Base-by-base conservation (phyloP, 2,329 filamentous ascomycete genomes). In the Fusarium tupiense region DNA sequence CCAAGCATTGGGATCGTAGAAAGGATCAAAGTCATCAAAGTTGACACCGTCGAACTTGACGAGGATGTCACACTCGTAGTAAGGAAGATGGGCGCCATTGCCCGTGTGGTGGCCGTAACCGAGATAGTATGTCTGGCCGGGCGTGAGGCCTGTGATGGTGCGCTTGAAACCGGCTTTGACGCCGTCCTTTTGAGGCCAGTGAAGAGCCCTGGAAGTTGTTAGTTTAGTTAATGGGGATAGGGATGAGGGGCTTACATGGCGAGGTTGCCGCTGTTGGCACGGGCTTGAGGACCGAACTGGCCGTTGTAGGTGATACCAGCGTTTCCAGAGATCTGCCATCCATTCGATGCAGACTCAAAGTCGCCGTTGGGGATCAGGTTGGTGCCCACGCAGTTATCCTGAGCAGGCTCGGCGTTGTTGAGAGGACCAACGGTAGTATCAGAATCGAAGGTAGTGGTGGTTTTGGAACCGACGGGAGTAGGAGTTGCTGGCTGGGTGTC, bases 1-100 rank as follows among this genome's bases (percentile, higher is more conserved):
- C 31, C 46, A 58, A 16, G 58, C 67, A n/a, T 38, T 26, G 10
- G 43, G 11, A 2, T 63, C 57, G 3, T 17, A 54, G 53, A 74
- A 71, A n/a, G 71, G 71, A 37, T 73, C 67, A 35, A 73, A 74
- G 5, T 57, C 24, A 31, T 67, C 71, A 38, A 73, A 61, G 26
- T 63, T 49, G 9, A 33, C 46, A 6, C 17, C 12, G 9, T 52
- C 58, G 7, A 73, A 49, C 12, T n/a, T 67, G 38, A 74, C 71
- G 9, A 60, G 43, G 24, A 73, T 50, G 12, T 57, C 40, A 24
- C 71, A 73, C 14, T 67, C 43, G 31, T 71, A 58, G 26, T 31
- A 57, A 7, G 47, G 26, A 17, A 61, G 44, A 20, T 59, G 33
- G 0, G 41, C 26, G 2, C 66, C 66, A 8, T 31, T n/a, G 41